phyloP scores from a whole-genome alignment of 768 basidiomycete species.

The Saitozyma sp. region DNA sequence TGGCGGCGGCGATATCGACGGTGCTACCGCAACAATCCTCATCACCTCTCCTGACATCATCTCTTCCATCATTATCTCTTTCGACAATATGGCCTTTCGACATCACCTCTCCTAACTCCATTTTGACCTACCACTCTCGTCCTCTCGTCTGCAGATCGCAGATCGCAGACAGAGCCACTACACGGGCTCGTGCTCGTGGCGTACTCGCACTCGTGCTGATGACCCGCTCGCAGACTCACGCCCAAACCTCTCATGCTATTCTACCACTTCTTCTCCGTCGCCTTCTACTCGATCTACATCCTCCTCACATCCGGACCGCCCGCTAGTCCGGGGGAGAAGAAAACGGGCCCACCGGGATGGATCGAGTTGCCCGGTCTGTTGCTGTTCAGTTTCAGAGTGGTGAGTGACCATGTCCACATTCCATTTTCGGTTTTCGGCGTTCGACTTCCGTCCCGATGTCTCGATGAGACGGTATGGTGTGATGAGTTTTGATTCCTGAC shows the following conservation, averaged over 20 bases:
- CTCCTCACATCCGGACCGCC: slow-evolving; percentile 68
- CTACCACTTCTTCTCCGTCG: slow-evolving; percentile 92
- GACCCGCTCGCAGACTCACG: slow-evolving; percentile 60
- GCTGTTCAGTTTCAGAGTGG: slow-evolving; percentile 60
- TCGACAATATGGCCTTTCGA: neutral
- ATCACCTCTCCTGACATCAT: neutral
- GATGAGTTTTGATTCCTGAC: neutral
- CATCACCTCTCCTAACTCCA: no score
- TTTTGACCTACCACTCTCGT: neutral
- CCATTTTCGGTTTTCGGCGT: slow-evolving; percentile 11
- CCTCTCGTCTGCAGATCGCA: no score
- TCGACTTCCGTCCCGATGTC: slow-evolving; percentile 1
- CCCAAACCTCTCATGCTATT: slow-evolving; percentile 78
- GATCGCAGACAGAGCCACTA: neutral
- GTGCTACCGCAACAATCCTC: neutral
- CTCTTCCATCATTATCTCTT: neutral
- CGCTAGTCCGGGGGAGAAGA: slow-evolving; percentile 1
- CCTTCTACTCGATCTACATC: slow-evolving; percentile 89
- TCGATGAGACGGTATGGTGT: slow-evolving; percentile 5
- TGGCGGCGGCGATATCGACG: neutral
- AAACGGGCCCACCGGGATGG: slow-evolving; percentile 13
- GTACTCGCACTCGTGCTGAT: neutral
- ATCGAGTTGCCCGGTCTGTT: slow-evolving; percentile 67
- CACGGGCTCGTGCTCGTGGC: neutral
- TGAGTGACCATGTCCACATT: slow-evolving; percentile 56